Percentiles rank a stretch among this genome's conserved stretches.
Conservation (phyloP, 331 rosid species). For the Acacia pycnantha region DNA sequence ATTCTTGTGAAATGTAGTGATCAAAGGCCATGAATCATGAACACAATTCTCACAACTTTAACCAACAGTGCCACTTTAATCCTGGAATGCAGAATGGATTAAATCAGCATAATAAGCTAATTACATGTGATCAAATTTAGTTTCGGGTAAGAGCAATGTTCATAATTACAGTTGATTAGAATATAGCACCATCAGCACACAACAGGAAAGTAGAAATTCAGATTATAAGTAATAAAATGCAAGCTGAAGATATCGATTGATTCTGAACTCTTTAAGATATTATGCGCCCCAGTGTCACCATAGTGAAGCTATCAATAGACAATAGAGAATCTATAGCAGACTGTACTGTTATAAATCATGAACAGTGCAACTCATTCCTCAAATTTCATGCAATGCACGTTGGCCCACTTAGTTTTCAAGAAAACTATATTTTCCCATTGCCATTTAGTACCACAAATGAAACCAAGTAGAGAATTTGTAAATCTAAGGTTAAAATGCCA, state of each 20-base stretch:
- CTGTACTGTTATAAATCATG: background rate
- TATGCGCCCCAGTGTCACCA: background rate
- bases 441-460: background rate
- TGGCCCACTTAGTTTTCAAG: background rate
- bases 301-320: background rate
- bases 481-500: background rate
- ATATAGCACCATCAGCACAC: background rate
- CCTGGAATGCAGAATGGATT: slow-evolving; percentile 34
- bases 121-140: background rate
- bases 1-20: slow-evolving; percentile 47
- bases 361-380: background rate
- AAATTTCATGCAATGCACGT: background rate
- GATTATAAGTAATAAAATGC: background rate
- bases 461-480: background rate
- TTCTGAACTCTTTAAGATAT: background rate
- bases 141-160: background rate
- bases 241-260: background rate
- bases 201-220: background rate
- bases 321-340: background rate
- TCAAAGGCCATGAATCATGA: slow-evolving; percentile 59
- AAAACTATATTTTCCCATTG: background rate
- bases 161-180: background rate
- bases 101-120: slow-evolving; percentile 32
- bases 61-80: slow-evolving; percentile 11
- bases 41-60: slow-evolving; percentile 22